phyloP scores from a whole-genome alignment of 805 yeast species.

The Priceomyces fermenticarens region DNA sequence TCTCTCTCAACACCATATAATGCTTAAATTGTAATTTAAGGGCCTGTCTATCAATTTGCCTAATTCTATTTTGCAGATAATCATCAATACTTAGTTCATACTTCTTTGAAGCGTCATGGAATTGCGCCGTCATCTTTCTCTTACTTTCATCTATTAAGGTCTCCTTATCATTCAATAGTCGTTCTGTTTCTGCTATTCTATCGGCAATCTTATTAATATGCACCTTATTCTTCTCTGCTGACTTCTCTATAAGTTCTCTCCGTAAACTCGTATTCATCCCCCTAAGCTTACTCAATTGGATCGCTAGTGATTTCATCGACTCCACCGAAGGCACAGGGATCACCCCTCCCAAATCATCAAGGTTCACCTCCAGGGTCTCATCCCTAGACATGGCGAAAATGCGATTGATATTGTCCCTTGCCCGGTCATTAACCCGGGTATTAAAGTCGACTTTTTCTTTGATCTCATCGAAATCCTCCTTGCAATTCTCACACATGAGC shows the following conservation, averaged over 20 bases:
- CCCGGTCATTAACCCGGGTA: conserved; percentile 18
- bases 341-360: conserved; percentile 1
- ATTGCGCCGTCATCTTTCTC: conserved; percentile 2
- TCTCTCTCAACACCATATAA: conserved; percentile 24
- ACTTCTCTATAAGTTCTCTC: conserved; percentile 12
- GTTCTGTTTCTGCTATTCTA: neutral
- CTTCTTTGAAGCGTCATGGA: neutral
- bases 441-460: conserved; percentile 9
- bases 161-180: conserved; percentile 4
- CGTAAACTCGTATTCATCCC: conserved; percentile 13
- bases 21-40: conserved; percentile 18
- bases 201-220: conserved; percentile 4
- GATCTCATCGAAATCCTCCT: conserved; percentile 1
- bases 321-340: conserved; percentile 13
- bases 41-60: conserved; percentile 24
- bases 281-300: conserved; percentile 30
- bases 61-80: conserved; percentile 9
- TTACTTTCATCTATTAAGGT: conserved; percentile 10
- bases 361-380: conserved; percentile 1
- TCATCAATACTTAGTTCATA: conserved; percentile 5
- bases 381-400: conserved; percentile 19
- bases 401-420: conserved; percentile 22
- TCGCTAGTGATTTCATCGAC: conserved; percentile 22
- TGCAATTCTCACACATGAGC: conserved; percentile 2
- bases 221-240: conserved; percentile 2